Evolutionary conservation across 176 grass and related monocot species (phyloP).

Genomic region (Lolium rigidum): DNA sequence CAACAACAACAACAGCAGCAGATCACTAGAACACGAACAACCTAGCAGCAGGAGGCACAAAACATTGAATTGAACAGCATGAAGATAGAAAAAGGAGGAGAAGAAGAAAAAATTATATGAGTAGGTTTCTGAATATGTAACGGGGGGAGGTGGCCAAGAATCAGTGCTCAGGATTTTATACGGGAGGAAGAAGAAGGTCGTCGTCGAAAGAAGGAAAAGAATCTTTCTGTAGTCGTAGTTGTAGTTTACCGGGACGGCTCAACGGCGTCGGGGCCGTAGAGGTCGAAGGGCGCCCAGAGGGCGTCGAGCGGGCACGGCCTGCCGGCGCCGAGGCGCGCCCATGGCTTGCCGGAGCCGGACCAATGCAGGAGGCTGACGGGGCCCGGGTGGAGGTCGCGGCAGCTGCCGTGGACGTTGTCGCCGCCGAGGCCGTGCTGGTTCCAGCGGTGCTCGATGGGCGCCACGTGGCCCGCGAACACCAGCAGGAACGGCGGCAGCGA

Average conservation of each 20-base stretch:
- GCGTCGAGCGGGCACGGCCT: conserved; percentile 85
- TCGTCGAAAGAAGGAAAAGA: conserved; percentile 57
- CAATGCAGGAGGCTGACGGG: conserved; percentile 96
- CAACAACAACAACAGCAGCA: conserved; percentile 34
- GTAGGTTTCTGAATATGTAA: conserved; percentile 65
- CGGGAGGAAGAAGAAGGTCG: background rate
- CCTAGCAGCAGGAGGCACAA: background rate
- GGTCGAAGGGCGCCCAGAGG: conserved; percentile 91
- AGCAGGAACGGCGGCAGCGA: conserved; percentile 92
- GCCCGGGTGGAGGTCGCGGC: conserved; percentile 87
- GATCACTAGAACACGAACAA: conserved; percentile 70
- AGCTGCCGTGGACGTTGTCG: conserved; percentile 87
- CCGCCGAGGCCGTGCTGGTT: conserved; percentile 97
- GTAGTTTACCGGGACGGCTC: conserved; percentile 58
- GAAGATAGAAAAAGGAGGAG: background rate
- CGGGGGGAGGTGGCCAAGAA: conserved; percentile 48
- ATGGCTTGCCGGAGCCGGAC: conserved; percentile 93
- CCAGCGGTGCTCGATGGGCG: conserved; percentile 93
- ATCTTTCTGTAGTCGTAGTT: conserved; percentile 10
- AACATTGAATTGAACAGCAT: conserved; percentile 40
- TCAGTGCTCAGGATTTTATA: conserved; percentile 62
- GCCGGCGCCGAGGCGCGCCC: conserved; percentile 71
- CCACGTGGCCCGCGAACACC: conserved; percentile 91
- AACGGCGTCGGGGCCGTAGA: conserved; percentile 63
- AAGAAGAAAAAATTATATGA: conserved; percentile 38